A percentile compares a stretch with the other conserved stretches of the same genome.
Evolutionary conservation across 1,284 basidiomycete species (phyloP).

Genomic region (Cutaneotrichosporon sp.): DNA sequence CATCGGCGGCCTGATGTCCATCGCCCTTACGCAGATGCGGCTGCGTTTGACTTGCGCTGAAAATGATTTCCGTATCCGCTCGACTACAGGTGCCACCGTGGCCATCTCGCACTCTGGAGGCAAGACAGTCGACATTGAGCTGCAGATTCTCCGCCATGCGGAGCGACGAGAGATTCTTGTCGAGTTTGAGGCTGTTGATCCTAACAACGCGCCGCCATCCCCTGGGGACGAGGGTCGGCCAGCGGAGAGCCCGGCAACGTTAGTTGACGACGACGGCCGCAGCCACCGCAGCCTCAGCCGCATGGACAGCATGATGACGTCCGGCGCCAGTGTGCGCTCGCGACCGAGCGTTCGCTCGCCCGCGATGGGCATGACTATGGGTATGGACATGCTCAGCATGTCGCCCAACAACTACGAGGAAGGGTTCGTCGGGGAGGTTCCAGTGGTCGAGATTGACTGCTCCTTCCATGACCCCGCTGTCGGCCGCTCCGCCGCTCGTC

Average conservation of each 20-base stretch:
- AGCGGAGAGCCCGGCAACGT: background rate
- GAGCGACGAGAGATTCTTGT: slow-evolving; percentile 91
- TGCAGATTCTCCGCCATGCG: slow-evolving; percentile 86
- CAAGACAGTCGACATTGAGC: slow-evolving; percentile 86
- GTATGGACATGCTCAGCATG: background rate
- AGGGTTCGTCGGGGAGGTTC: slow-evolving; percentile 84
- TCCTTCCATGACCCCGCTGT: slow-evolving; percentile 84
- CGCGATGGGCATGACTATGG: background rate
- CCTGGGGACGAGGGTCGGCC: background rate
- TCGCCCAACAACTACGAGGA: slow-evolving; percentile 45
- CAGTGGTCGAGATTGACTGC: slow-evolving; percentile 85
- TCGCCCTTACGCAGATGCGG: slow-evolving; percentile 82
- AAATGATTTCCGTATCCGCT: slow-evolving; percentile 78
- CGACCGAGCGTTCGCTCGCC: background rate
- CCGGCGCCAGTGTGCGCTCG: background rate
- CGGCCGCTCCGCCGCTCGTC: slow-evolving; percentile 70
- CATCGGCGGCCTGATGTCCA: slow-evolving; percentile 88
- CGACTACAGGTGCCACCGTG: slow-evolving; percentile 77
- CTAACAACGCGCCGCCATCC: background rate
- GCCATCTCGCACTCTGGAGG: slow-evolving; percentile 81
- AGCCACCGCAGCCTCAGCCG: background rate
- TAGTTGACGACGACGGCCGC: background rate
- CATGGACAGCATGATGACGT: background rate
- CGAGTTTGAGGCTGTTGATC: slow-evolving; percentile 73
- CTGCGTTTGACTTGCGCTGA: slow-evolving; percentile 63